Evolutionary conservation across 345 rosid genomes (phyloP).

Genomic region (Erucastrum elatum): DNA sequence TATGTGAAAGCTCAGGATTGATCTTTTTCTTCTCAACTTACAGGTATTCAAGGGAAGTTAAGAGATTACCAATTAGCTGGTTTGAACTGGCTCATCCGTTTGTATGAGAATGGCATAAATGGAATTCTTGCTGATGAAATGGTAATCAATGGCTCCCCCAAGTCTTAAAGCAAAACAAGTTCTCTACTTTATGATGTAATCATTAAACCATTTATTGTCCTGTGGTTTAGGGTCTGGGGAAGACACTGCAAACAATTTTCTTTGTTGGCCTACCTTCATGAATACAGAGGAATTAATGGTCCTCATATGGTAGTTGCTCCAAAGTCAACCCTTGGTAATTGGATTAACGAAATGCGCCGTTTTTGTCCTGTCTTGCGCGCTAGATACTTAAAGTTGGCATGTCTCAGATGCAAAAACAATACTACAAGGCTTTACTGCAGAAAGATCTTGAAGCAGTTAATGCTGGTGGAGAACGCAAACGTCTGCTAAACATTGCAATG

Average conservation of each 20-base stretch:
- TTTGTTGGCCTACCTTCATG: constrained; percentile 90
- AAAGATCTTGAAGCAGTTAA: constrained; percentile 98
- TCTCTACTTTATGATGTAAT: background rate
- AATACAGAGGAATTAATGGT: constrained; percentile 92
- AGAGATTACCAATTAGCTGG: constrained; percentile 99
- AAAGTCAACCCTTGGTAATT: constrained; percentile 97
- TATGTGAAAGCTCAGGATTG: constrained; percentile 2
- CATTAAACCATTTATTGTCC: background rate
- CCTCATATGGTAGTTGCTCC: constrained; percentile 99
- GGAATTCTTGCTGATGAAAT: constrained; percentile 97
- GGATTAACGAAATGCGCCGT: constrained; percentile 54
- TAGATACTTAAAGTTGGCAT: constrained; percentile 89
- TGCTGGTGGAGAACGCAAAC: constrained; percentile 99
- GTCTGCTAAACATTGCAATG: constrained; percentile 96
- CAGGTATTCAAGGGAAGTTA: constrained; percentile 96
- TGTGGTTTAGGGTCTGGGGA: constrained; percentile 83
- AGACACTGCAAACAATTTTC: constrained; percentile 98
- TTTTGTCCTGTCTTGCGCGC: too few relatives aligned
- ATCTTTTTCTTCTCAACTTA: constrained; percentile 2
- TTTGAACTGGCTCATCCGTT: constrained; percentile 89
- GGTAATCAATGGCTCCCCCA: constrained; percentile 47
- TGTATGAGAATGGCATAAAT: constrained; percentile 95
- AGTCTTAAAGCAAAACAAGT: background rate
- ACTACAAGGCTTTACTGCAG: constrained; percentile 87
- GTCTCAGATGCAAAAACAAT: constrained; percentile 99